Percentiles rank a stretch among this genome's conserved stretches.
These are phyloP conservation scores for Batrachochytrium dendrobatidis DNA, from an alignment of 371 early-diverging fungal genomes.

Conservation along the genomic window DNA sequence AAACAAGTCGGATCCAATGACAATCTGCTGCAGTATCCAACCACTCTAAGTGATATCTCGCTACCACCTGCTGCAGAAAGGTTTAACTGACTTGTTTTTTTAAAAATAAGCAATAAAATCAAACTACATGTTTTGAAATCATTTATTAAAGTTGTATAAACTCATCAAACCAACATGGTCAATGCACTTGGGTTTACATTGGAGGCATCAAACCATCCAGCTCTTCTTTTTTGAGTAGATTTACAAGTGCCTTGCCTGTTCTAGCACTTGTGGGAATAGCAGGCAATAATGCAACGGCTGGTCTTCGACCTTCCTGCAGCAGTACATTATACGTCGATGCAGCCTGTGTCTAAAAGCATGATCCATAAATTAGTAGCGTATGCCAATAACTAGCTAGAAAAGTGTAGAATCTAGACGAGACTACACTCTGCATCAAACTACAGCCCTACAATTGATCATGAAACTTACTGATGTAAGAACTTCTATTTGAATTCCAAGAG, in stretches of 20 bases:
- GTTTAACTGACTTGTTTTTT: no score
- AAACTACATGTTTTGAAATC: no score
- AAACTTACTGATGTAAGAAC: conserved; percentile 30
- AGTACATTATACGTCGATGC: conserved; percentile 44
- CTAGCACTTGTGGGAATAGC: conserved; percentile 38
- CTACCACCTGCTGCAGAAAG: no score
- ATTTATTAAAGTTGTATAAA: no score
- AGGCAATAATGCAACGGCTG: conserved; percentile 38
- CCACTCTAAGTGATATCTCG: no score
- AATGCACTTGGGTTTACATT: no score
- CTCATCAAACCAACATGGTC: no score
- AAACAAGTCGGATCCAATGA: no score
- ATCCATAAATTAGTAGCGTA: background rate
- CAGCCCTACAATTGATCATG: background rate
- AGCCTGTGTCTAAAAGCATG: conserved; percentile 31
- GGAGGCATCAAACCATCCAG: no score
- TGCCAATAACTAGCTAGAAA: background rate
- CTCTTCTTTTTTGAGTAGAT: conserved; percentile 10
- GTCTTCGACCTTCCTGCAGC: conserved; percentile 34
- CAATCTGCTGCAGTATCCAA: no score
- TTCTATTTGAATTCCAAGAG: conserved; percentile 41
- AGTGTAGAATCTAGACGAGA: background rate
- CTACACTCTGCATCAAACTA: background rate
- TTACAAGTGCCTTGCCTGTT: conserved; percentile 32
- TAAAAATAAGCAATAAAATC: no score